Base-by-base conservation (phyloP, 306 rosid species). In the Quercus rubra region DNA sequence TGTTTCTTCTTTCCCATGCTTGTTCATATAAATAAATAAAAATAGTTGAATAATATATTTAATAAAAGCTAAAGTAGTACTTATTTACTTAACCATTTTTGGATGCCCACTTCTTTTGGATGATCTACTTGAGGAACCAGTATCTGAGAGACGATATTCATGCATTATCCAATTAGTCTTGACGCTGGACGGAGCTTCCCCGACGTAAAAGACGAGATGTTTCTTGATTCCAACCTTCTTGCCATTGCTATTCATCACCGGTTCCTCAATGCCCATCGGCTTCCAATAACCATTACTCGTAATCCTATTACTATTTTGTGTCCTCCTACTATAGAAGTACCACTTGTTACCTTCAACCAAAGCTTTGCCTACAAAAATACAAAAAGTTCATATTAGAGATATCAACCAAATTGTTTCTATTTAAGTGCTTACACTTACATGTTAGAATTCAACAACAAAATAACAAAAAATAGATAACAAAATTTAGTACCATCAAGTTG, bases 161-260 rank as follows among this genome's bases (percentile, higher is more conserved):
- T 94, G 97, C 99, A 94, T 92, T 78, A 82, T 83, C 99, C 99
- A 94, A 75, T 90, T 90, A 38, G 99, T 94, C 86, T 83, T 88
- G 85, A 79, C 71, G 6, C 85, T 87, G 31, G 87, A 52, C 70
- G 90, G 83, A 46, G 86, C 72, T 74, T 92, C 90, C 31, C 97
- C 98, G 0, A 87, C 17, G 80, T 84, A 82, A 49, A 95, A 95
- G 1, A 84, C 86, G 52, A 86, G 87, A 62, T 86, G 83, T 81
- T 88, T 92, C 85, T 95, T 95, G 73, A 86, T 80, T 28, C 99
- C 99, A 81, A 92, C 94, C 71, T 83, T 87, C 71, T 74, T 84
- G 76, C 86, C 84, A 69, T 85, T 38, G 71, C 77, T 83, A 41
- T 87, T 68, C 33, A 80, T 9, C 14, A 95, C 92, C 6, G 97